Evolutionary conservation across 306 rosid genomes (phyloP).

Genomic region (Begonia peltatifolia): DNA sequence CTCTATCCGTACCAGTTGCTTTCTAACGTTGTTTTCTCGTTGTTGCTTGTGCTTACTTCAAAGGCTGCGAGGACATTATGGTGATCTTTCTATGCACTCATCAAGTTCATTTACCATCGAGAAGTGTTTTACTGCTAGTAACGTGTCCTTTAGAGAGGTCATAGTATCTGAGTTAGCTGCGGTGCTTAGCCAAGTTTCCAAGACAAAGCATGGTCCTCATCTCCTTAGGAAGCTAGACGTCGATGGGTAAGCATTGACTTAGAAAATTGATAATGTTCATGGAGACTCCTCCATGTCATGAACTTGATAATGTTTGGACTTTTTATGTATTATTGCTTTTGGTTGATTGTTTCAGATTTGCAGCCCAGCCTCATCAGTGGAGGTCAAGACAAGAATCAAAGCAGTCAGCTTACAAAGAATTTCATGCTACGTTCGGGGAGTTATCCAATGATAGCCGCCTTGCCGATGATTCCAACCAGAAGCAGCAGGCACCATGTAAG

Average conservation of each 20-base stretch:
- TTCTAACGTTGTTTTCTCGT: not conserved
- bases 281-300: too few species aligned
- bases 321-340: constrained; percentile 3
- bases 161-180: constrained; percentile 66
- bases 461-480: constrained; percentile 23
- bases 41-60: constrained; percentile 17
- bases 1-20: too few species aligned
- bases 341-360: constrained; percentile 33
- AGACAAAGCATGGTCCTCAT: constrained; percentile 74
- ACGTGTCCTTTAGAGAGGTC: constrained; percentile 57
- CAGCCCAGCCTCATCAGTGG: constrained; percentile 76
- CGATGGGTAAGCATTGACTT: constrained; percentile 39
- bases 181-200: constrained; percentile 57
- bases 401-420: constrained; percentile 60
- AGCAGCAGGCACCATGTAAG: constrained; percentile 21
- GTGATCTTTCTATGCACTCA: constrained; percentile 55
- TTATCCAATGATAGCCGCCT: constrained; percentile 32
- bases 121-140: constrained; percentile 57
- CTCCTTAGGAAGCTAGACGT: constrained; percentile 71
- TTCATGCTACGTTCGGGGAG: constrained; percentile 52
- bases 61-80: constrained; percentile 68
- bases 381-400: constrained; percentile 71
- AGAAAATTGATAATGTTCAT: too few species aligned
- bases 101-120: constrained; percentile 73
- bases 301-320: not conserved